phyloP scores from a whole-genome alignment of 306 rosid species.

The Quercus suber region DNA sequence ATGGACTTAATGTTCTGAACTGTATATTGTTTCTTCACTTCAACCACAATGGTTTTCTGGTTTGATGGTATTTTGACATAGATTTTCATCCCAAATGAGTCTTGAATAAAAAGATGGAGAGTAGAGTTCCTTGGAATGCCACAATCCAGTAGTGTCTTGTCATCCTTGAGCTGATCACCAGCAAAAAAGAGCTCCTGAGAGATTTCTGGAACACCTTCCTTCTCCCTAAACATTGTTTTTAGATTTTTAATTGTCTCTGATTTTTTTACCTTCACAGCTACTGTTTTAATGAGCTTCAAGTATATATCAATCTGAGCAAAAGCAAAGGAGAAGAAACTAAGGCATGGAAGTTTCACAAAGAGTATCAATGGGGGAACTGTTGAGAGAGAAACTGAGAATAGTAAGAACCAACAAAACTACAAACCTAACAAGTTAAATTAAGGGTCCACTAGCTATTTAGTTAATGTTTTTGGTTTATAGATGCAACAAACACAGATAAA shows the following conservation, averaged over 20 bases:
- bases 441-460: too few species aligned
- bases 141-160: neutral
- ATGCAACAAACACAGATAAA: too few species aligned
- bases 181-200: slow-evolving; percentile 1
- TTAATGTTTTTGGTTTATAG: too few species aligned
- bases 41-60: slow-evolving; percentile 3
- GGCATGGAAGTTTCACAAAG: too few species aligned
- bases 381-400: too few species aligned
- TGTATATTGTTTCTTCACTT: slow-evolving; percentile 12
- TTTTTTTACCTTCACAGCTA: neutral
- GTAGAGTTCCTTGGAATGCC: slow-evolving; percentile 9
- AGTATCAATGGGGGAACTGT: too few species aligned
- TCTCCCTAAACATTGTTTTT: neutral
- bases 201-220: slow-evolving; percentile 5
- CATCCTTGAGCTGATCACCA: neutral
- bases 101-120: slow-evolving; percentile 5
- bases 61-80: slow-evolving; percentile 21
- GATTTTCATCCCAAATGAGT: neutral
- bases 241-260: slow-evolving; percentile 7
- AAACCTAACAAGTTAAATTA: too few species aligned
- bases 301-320: slow-evolving; percentile 5
- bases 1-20: slow-evolving; percentile 12
- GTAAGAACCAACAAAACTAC: too few species aligned
- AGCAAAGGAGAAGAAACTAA: too few species aligned
- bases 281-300: neutral